Evolutionary conservation across 306 rosid species (phyloP), one percentile per base, ranked within the genome.

Genomic region (Chamaecrista fasciculata): DNA sequence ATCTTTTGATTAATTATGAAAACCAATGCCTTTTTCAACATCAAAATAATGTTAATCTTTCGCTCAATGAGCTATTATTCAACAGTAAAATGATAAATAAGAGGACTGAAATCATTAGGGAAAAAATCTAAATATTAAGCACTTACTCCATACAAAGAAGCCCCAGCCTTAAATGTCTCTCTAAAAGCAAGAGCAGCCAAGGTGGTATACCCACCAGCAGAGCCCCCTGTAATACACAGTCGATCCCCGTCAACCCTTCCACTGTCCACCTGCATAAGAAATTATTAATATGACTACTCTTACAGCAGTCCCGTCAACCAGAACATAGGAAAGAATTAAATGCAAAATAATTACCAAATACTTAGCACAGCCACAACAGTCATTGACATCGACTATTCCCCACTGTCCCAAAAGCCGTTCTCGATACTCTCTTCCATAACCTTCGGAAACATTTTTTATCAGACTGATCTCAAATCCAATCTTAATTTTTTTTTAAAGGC

Each of bases 181-280:
- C 76, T 80, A 55, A 94, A 94, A 65, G 95, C 96, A 61, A 94
- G 95, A 50, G 92, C 82, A 43, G 99, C 99, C 73, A 94, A 87
- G 80, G 97, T 94, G 40, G 99, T 91, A 78, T 94, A 94, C 14
- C 99, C 99, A 80, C 99, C 97, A 53, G 99, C 96, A 69, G 99
- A 94, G 62, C 76, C 97, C 19, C 97, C 99, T 8, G 94, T 91
- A 55, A 94, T 91, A 76, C 97, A 94, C 60, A 94, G 78, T 8
- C 95, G 76, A 50, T 89, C 82, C 48, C 73, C 89, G 79, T 94
- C 97, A 36, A 75, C 99, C 83, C 82, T 91, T 67, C 99, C 96
- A 1, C 80, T 71, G 61, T 84, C 83, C 85, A 89, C 95, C 99
- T 94, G 43, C 19, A 81, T 46, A 72, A 67, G 63, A 75, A 42